Evolutionary conservation across 176 grass and related monocot species (phyloP).

Genomic region (Puya raimondii): DNA sequence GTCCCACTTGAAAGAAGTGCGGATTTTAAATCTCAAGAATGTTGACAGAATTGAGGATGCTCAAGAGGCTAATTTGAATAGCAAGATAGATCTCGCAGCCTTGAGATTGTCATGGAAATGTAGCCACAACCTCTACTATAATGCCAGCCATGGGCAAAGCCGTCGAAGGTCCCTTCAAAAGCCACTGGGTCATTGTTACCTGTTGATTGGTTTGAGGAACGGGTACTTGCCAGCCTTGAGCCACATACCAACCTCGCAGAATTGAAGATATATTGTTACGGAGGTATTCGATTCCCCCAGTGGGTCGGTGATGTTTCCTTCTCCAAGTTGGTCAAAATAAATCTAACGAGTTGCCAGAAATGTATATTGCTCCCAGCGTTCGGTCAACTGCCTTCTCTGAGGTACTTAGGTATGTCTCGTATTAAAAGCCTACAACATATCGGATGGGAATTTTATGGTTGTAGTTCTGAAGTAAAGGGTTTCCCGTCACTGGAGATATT

Average conservation of each 20-base stretch:
- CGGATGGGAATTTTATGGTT: neutral
- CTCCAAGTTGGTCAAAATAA: slow-evolving; percentile 12
- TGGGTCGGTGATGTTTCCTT: slow-evolving; percentile 19
- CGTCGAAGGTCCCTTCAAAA: too few species aligned
- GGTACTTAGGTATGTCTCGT: slow-evolving; percentile 11
- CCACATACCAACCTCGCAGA: slow-evolving; percentile 23
- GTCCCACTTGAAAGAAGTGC: slow-evolving; percentile 9
- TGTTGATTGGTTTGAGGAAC: neutral
- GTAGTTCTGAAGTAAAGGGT: neutral
- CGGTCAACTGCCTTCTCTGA: slow-evolving; percentile 15
- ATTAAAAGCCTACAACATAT: slow-evolving; percentile 17
- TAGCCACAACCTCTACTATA: neutral
- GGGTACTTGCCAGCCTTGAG: slow-evolving; percentile 15
- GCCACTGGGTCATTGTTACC: too few species aligned
- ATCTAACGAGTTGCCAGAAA: slow-evolving; percentile 20
- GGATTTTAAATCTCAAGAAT: slow-evolving; percentile 17
- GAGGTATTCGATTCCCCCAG: slow-evolving; percentile 18
- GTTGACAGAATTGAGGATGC: slow-evolving; percentile 3
- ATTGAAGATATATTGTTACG: slow-evolving; percentile 18
- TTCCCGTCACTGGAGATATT: slow-evolving; percentile 22
- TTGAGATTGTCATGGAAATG: slow-evolving; percentile 25
- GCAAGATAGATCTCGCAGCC: slow-evolving; percentile 16
- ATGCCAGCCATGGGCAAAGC: neutral
- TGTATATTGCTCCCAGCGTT: slow-evolving; percentile 20
- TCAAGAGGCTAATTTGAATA: slow-evolving; percentile 20